phyloP scores from a whole-genome alignment of 441 rosid species.

The Erodium texanum region DNA sequence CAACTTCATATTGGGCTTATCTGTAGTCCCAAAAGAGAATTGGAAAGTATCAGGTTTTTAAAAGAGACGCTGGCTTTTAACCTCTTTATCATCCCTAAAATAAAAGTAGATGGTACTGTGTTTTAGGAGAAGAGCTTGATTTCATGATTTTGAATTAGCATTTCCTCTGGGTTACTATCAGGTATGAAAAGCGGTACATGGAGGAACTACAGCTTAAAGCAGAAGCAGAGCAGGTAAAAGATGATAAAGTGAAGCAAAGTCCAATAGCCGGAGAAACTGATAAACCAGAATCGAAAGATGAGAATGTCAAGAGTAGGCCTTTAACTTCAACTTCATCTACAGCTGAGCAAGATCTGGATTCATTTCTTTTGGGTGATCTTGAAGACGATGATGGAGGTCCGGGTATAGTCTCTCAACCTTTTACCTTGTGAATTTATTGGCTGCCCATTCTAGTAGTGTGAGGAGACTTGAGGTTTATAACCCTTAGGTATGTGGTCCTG shows the following conservation, averaged over 20 bases:
- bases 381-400: conserved; percentile 55
- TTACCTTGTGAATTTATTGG: neutral
- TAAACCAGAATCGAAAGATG: conserved; percentile 25
- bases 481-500: neutral
- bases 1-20: neutral
- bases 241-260: conserved; percentile 31
- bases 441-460: neutral
- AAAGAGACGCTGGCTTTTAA: neutral
- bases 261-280: conserved; percentile 21
- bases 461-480: neutral
- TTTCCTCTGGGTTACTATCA: conserved; percentile 14
- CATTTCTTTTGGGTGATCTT: conserved; percentile 57
- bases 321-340: conserved; percentile 30
- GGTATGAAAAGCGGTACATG: conserved; percentile 51
- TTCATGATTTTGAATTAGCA: neutral
- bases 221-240: conserved; percentile 33
- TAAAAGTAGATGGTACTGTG: neutral
- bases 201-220: conserved; percentile 45
- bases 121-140: neutral
- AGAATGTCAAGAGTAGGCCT: conserved; percentile 25
- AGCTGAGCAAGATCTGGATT: conserved; percentile 53
- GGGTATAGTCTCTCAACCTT: conserved; percentile 26
- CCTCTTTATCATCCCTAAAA: neutral
- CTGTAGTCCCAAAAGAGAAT: neutral
- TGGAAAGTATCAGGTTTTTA: neutral